These are phyloP conservation scores for Cystobasidiopsis lactophilus DNA, from an alignment of 768 basidiomycete species.

Conservation along the genomic window DNA sequence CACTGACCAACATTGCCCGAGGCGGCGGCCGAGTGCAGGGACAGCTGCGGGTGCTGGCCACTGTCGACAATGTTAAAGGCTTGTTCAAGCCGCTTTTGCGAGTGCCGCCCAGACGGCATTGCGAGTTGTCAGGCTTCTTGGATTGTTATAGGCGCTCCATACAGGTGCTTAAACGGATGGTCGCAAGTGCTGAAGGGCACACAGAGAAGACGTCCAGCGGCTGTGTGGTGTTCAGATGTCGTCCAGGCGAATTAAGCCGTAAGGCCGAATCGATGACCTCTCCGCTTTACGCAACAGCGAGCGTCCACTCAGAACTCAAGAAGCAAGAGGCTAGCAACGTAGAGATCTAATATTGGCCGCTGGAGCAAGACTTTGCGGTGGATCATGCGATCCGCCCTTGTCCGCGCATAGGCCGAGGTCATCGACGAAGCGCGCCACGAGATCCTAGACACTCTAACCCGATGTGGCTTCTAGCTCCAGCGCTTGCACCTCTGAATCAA, in stretches of 20 bases:
- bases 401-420: no score
- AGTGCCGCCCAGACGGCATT: background rate
- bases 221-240: background rate
- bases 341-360: no score
- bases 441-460: no score
- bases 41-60: slow-evolving; percentile 24
- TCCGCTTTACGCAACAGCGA: no score
- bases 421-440: no score
- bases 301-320: no score
- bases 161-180: background rate
- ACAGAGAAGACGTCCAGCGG: background rate
- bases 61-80: background rate
- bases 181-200: background rate
- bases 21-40: slow-evolving; percentile 30
- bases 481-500: no score
- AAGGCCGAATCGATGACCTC: background rate
- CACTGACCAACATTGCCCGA: slow-evolving; percentile 48
- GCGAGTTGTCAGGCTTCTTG: background rate
- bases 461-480: no score
- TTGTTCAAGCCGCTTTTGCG: background rate
- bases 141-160: background rate
- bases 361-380: no score
- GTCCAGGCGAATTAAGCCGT: background rate
- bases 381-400: no score
- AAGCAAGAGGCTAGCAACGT: no score